phyloP scores from a whole-genome alignment of 441 rosid genomes.

The Omphalea diandra region DNA sequence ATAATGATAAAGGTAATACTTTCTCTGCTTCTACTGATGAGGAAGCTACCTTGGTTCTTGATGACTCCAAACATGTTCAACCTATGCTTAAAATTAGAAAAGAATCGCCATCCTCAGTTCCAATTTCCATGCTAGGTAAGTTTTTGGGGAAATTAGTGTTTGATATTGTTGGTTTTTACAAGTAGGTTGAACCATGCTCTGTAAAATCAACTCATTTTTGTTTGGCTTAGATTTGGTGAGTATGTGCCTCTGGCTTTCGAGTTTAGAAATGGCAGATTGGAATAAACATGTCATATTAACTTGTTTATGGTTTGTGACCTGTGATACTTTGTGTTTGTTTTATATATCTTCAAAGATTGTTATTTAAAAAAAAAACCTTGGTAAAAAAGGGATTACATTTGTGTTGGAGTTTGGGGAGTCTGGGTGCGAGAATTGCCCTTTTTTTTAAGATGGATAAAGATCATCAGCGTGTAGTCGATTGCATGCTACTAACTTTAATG shows the following conservation, averaged over 20 bases:
- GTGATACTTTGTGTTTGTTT: too few relatives aligned
- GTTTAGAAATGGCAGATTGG: too few relatives aligned
- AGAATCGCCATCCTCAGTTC: constrained; percentile 32
- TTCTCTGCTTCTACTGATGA: constrained; percentile 28
- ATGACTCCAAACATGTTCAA: constrained; percentile 23
- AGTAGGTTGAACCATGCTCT: background rate
- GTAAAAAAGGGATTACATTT: background rate
- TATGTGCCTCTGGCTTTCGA: too few relatives aligned
- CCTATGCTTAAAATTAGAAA: constrained; percentile 52
- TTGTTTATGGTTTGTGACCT: too few relatives aligned
- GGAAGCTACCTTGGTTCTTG: constrained; percentile 23
- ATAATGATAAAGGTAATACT: constrained; percentile 18
- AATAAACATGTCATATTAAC: too few relatives aligned
- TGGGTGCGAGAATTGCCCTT: constrained; percentile 90
- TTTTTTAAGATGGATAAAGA: constrained; percentile 94
- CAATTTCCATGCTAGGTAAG: constrained; percentile 53
- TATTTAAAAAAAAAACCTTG: too few relatives aligned
- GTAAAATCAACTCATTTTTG: background rate
- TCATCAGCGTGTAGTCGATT: constrained; percentile 79
- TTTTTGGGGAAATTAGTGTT: constrained; percentile 9
- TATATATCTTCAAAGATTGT: background rate
- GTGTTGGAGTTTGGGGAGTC: constrained; percentile 78
- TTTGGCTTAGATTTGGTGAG: too few relatives aligned
- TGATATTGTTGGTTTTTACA: background rate
- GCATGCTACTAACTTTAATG: constrained; percentile 91